These are phyloP conservation scores for Scheffersomyces stipitis DNA, from an alignment of 805 yeast species.

Conservation along the genomic window DNA sequence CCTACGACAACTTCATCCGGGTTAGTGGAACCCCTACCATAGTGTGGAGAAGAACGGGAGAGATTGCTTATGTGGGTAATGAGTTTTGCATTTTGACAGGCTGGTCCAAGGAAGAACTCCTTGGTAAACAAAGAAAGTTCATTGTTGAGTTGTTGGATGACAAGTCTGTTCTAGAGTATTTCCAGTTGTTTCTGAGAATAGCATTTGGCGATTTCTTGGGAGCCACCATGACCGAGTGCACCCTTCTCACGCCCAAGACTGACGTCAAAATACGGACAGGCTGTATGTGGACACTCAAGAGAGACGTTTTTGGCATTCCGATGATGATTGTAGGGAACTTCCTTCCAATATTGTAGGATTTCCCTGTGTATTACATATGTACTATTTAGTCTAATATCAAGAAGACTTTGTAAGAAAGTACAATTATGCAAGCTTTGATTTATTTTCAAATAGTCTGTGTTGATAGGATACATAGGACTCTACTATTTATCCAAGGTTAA, in stretches of 20 bases:
- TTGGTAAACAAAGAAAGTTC: conserved; percentile 63
- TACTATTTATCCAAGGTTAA: too few relatives aligned
- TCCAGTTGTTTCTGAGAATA: conserved; percentile 76
- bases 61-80: conserved; percentile 91
- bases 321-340: conserved; percentile 96
- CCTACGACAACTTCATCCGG: conserved; percentile 80
- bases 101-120: conserved; percentile 72
- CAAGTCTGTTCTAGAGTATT: conserved; percentile 80
- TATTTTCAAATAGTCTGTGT: too few relatives aligned
- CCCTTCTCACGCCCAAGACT: conserved; percentile 60
- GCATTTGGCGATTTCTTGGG: conserved; percentile 92
- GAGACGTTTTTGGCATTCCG: conserved; percentile 96
- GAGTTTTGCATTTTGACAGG: conserved; percentile 91
- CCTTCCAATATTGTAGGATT: conserved; percentile 64
- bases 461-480: too few relatives aligned
- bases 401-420: too few relatives aligned
- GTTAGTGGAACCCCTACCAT: conserved; percentile 92
- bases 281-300: conserved; percentile 87
- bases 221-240: conserved; percentile 81
- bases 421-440: too few relatives aligned
- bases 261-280: conserved; percentile 66
- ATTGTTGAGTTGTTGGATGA: conserved; percentile 87
- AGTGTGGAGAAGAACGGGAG: conserved; percentile 95
- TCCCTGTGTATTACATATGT: too few relatives aligned
- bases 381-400: neutral